phyloP scores from a whole-genome alignment of 2,329 filamentous ascomycete species.

The Talaromyces sp. region DNA sequence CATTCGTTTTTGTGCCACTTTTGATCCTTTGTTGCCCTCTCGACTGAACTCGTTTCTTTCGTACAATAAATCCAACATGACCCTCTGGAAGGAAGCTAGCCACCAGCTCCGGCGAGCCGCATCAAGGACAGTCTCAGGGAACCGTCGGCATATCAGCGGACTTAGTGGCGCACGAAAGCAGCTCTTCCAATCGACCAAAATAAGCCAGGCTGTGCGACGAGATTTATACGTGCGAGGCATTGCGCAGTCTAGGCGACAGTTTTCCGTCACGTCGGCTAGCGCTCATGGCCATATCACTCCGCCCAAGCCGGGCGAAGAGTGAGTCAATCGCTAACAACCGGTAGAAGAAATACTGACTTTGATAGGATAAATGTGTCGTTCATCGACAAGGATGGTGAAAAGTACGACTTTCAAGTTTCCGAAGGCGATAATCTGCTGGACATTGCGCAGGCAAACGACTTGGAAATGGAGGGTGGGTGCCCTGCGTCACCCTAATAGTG shows the following conservation, averaged over 20 bases:
- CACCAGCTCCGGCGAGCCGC: slow-evolving; percentile 46
- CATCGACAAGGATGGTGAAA: slow-evolving; percentile 80
- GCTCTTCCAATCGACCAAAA: slow-evolving; percentile 12
- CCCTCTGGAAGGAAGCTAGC: slow-evolving; percentile 33
- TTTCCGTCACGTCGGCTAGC: slow-evolving; percentile 61
- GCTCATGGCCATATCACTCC: slow-evolving; percentile 76
- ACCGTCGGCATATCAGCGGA: slow-evolving; percentile 36
- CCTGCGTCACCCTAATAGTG: background rate
- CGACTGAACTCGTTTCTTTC: background rate
- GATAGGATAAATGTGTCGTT: slow-evolving; percentile 77
- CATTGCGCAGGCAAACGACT: slow-evolving; percentile 87
- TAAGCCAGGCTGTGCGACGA: slow-evolving; percentile 11
- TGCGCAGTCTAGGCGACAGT: slow-evolving; percentile 46
- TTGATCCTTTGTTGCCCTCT: background rate
- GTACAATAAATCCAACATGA: slow-evolving; percentile 24
- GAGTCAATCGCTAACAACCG: slow-evolving; percentile 34
- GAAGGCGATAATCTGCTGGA: slow-evolving; percentile 92
- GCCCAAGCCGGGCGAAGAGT: slow-evolving; percentile 92
- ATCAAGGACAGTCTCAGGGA: slow-evolving; percentile 58
- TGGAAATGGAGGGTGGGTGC: slow-evolving; percentile 84
- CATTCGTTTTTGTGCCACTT: background rate
- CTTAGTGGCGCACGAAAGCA: slow-evolving; percentile 21
- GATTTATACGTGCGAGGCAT: slow-evolving; percentile 23
- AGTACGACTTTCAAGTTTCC: slow-evolving; percentile 72
- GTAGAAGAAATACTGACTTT: background rate